These are phyloP conservation scores for Saccharum officinarum DNA, from an alignment of 176 grass and related monocot genomes.

Conservation along the genomic window DNA sequence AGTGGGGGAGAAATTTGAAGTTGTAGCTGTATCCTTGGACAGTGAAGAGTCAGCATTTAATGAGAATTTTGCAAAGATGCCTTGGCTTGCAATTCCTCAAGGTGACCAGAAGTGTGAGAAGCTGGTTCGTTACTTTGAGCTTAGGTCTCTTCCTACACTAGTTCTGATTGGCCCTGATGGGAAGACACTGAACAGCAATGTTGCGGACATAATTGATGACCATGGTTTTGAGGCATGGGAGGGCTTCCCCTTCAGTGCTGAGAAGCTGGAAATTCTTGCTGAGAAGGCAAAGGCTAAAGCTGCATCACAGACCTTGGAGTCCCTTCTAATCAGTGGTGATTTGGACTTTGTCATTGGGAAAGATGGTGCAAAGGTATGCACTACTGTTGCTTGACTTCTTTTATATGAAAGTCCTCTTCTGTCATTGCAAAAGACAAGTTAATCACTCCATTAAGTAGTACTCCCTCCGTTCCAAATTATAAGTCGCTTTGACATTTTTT, in stretches of 20 bases:
- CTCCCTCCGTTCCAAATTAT: too few species aligned
- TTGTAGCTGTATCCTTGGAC: slow-evolving; percentile 64
- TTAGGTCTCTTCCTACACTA: slow-evolving; percentile 55
- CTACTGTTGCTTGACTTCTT: slow-evolving; percentile 4
- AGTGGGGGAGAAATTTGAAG: slow-evolving; percentile 74
- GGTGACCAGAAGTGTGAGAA: slow-evolving; percentile 58
- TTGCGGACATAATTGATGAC: slow-evolving; percentile 65
- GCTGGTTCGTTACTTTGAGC: slow-evolving; percentile 78
- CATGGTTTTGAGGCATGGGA: slow-evolving; percentile 73
- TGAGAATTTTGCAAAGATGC: slow-evolving; percentile 55
- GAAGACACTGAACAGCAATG: slow-evolving; percentile 66
- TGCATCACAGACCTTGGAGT: slow-evolving; percentile 69
- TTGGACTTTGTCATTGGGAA: slow-evolving; percentile 69
- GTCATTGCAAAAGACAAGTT: background rate
- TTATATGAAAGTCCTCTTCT: background rate
- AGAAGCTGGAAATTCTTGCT: slow-evolving; percentile 68
- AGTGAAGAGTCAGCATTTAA: slow-evolving; percentile 43
- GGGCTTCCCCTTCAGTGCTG: slow-evolving; percentile 69
- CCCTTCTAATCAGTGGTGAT: slow-evolving; percentile 64
- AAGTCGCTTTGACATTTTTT: too few species aligned
- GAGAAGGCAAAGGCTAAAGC: slow-evolving; percentile 63
- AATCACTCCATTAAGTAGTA: slow-evolving; percentile 4
- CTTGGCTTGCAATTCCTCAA: slow-evolving; percentile 83
- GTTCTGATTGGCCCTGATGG: slow-evolving; percentile 83
- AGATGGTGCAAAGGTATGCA: slow-evolving; percentile 54